A percentile compares a stretch with the other conserved stretches of the same genome.
Evolutionary conservation across 129 eudicot species (phyloP).

Genomic region (Oenanthe sinensis): DNA sequence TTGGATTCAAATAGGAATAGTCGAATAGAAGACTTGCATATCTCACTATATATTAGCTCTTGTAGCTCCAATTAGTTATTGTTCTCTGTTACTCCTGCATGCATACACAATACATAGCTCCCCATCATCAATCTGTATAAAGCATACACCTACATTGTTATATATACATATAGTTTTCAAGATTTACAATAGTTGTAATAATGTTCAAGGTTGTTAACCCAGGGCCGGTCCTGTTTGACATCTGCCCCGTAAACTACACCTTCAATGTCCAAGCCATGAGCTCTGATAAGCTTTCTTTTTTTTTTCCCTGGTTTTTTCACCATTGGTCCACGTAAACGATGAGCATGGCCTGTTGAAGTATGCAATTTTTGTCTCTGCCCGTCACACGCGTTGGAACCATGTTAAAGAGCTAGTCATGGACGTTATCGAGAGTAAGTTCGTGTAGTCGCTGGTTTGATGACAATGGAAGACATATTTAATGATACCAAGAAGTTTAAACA

Average conservation of each 20-base stretch:
- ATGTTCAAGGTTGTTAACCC: neutral
- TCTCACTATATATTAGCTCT: too few species aligned
- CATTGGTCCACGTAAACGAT: constrained; percentile 15
- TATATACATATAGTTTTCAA: too few species aligned
- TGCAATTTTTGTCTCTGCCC: constrained; percentile 13
- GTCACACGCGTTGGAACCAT: neutral
- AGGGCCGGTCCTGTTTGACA: neutral
- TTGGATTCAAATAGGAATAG: too few species aligned
- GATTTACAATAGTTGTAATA: too few species aligned
- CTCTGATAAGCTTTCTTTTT: constrained; percentile 18
- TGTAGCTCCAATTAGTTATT: too few species aligned
- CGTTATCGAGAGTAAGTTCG: constrained; percentile 7
- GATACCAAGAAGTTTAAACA: constrained; percentile 9
- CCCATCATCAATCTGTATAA: too few species aligned
- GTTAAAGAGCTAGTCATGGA: constrained; percentile 18
- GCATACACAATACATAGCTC: too few species aligned
- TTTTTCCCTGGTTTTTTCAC: constrained; percentile 16
- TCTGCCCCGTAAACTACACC: constrained; percentile 15
- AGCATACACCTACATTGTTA: neutral
- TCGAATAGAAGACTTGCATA: too few species aligned
- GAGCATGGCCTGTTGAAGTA: constrained; percentile 2
- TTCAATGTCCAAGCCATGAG: constrained; percentile 19
- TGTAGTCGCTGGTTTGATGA: constrained; percentile 17
- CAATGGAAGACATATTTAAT: constrained; percentile 17
- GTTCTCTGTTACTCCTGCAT: too few species aligned